phyloP scores from a whole-genome alignment of 768 basidiomycete genomes.

The Tricholoma hemisulphureum region DNA sequence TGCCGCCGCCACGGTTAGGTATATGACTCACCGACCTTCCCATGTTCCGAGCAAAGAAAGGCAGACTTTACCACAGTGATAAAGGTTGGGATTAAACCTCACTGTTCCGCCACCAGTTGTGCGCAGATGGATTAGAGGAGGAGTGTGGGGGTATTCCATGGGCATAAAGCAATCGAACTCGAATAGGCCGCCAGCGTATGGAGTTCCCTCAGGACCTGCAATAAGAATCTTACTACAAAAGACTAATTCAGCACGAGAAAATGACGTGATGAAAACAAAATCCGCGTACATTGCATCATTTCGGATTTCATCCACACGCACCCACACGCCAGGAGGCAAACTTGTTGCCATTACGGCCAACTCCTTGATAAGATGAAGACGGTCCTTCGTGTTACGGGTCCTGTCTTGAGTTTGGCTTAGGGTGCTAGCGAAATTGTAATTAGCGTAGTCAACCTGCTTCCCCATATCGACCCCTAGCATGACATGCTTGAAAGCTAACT shows the following conservation, averaged over 20 bases:
- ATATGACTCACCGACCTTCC: slow-evolving; percentile 42
- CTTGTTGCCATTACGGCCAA: slow-evolving; percentile 55
- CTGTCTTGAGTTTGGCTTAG: slow-evolving; percentile 33
- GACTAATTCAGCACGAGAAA: slow-evolving; percentile 9
- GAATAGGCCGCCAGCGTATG: slow-evolving; percentile 53
- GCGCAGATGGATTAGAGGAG: slow-evolving; percentile 49
- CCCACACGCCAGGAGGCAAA: slow-evolving; percentile 56
- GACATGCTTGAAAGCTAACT: slow-evolving; percentile 46
- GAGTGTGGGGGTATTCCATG: slow-evolving; percentile 44
- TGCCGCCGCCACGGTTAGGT: neutral
- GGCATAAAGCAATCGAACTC: slow-evolving; percentile 61
- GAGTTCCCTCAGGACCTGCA: slow-evolving; percentile 55
- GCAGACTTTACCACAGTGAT: slow-evolving; percentile 49
- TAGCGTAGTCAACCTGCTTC: slow-evolving; percentile 24
- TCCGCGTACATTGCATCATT: slow-evolving; percentile 52
- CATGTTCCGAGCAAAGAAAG: slow-evolving; percentile 57
- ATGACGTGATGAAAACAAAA: slow-evolving; percentile 1
- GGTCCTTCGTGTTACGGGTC: slow-evolving; percentile 44
- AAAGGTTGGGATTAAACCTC: slow-evolving; percentile 58
- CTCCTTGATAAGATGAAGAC: slow-evolving; percentile 55
- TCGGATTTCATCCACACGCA: slow-evolving; percentile 55
- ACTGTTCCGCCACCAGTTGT: slow-evolving; percentile 52
- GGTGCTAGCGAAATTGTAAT: slow-evolving; percentile 35
- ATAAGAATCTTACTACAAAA: slow-evolving; percentile 52
- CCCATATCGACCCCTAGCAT: slow-evolving; percentile 26